phyloP scores from a whole-genome alignment of 208 protist species.

The Porcisia deanei region DNA sequence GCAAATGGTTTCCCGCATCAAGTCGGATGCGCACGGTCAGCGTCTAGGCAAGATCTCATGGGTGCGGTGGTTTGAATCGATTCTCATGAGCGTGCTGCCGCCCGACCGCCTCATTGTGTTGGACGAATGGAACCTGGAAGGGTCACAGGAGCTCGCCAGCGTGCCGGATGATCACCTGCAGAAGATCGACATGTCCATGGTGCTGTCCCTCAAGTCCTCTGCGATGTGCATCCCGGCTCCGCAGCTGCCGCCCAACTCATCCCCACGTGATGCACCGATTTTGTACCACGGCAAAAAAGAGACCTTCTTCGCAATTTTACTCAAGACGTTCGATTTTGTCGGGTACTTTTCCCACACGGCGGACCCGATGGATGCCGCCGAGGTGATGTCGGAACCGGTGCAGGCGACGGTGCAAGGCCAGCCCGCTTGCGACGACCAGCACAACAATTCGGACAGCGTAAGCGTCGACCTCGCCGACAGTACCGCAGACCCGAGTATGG shows the following conservation, averaged over 20 bases:
- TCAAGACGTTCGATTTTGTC: constrained; percentile 90
- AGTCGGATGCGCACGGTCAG: constrained; percentile 31
- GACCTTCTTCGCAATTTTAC: constrained; percentile 79
- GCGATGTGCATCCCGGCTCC: constrained; percentile 32
- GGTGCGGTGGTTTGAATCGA: constrained; percentile 80
- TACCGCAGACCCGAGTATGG: constrained; percentile 8
- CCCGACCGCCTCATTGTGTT: constrained; percentile 59
- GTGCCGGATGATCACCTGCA: constrained; percentile 46
- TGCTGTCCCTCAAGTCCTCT: constrained; percentile 47
- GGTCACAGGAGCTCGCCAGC: constrained; percentile 30
- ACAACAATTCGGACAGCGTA: constrained; percentile 12
- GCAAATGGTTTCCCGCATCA: constrained; percentile 67
- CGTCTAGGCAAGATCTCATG: constrained; percentile 66
- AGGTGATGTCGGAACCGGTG: constrained; percentile 14
- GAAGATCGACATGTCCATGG: constrained; percentile 56
- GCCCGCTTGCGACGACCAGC: constrained; percentile 8
- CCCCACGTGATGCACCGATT: constrained; percentile 28
- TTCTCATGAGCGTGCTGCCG: constrained; percentile 48
- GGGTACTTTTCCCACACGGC: constrained; percentile 87
- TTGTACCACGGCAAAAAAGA: constrained; percentile 68
- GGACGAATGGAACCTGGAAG: constrained; percentile 76
- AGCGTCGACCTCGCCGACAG: constrained; percentile 9
- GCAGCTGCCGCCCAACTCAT: constrained; percentile 22
- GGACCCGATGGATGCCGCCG: constrained; percentile 23
- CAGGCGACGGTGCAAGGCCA: constrained; percentile 18